Percentiles rank a stretch among this genome's conserved stretches.
Evolutionary conservation across 164 flowering plant genomes (phyloP).

Genomic region (Vitis rotundifolia): DNA sequence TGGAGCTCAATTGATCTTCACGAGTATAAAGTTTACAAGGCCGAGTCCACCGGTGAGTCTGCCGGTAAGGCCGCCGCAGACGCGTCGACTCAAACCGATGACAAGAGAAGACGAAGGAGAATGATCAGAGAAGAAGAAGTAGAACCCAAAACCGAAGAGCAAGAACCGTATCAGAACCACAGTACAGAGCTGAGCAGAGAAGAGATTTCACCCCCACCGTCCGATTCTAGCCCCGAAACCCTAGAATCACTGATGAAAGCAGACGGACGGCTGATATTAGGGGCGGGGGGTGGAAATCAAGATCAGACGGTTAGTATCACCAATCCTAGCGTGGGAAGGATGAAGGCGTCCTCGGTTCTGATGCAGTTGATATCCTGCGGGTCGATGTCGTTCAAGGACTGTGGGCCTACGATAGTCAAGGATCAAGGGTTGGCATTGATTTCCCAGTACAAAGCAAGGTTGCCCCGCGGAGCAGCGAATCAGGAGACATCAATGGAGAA

Average conservation of each 20-base stretch:
- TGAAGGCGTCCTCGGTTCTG: slow-evolving; percentile 69
- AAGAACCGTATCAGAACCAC: slow-evolving; percentile 16
- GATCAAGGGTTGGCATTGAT: slow-evolving; percentile 61
- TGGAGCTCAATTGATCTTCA: slow-evolving; percentile 74
- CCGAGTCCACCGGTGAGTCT: slow-evolving; percentile 30
- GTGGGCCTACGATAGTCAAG: slow-evolving; percentile 49
- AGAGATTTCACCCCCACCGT: slow-evolving; percentile 89
- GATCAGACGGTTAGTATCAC: not conserved
- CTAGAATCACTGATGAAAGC: slow-evolving; percentile 77
- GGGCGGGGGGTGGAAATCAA: slow-evolving; percentile 4
- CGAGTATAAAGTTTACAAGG: slow-evolving; percentile 80
- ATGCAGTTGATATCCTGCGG: slow-evolving; percentile 94
- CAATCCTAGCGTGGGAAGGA: slow-evolving; percentile 29
- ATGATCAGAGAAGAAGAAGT: slow-evolving; percentile 28
- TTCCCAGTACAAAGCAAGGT: slow-evolving; percentile 47
- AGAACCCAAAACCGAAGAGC: slow-evolving; percentile 12
- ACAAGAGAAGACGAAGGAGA: slow-evolving; percentile 41
- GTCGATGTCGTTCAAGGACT: slow-evolving; percentile 65
- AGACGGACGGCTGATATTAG: slow-evolving; percentile 42
- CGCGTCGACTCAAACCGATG: slow-evolving; percentile 88
- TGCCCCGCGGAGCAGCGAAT: slow-evolving; percentile 51
- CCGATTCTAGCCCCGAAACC: slow-evolving; percentile 90
- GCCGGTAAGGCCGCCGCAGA: slow-evolving; percentile 57
- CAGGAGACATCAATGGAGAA: slow-evolving; percentile 24
- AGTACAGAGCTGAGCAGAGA: slow-evolving; percentile 61